Base-by-base conservation (phyloP, 768 basidiomycete species). In the Filobasidium floriforme region DNA sequence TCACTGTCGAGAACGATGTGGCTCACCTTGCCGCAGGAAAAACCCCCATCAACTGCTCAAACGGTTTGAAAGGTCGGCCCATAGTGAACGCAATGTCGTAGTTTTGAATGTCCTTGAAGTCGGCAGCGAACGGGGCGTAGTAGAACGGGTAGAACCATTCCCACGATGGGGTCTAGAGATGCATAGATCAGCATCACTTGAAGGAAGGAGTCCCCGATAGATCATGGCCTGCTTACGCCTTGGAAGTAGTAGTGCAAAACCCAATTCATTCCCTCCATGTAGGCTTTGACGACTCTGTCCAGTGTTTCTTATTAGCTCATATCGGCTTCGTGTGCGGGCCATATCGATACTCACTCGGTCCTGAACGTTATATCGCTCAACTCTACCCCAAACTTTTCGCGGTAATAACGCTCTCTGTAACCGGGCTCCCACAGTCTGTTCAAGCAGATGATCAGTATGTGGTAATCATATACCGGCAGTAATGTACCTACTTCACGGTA, bases 71-170 rank as follows among this genome's bases (percentile, higher is more conserved):
- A 3, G 96, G 96, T 66, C 86, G 83, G 7, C 92, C 90, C 28
- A 85, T 75, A 5, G 84, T 83, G 73, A 98, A 98, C 43, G 81
- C 79, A 75, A 98, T 86, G 43, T 90, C 81, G 85, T 93, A 86
- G 69, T 86, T 82, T 41, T 83, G 84, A 57, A 94, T 81, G 54
- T 89, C 87, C 64, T 84, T 83, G 71, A 98, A 97, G 78, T 99
- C 96, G 67, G 88, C 87, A 9, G 96, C 96, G 77, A 99, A 99
- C 0, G 96, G 96, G 14, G 96, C 91, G 77, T 96, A 99, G 79
- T 99, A 96, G 73, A 89, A 93, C 1, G 96, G 96, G 77, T 97
- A 98, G 80, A 88, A 99, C 96, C 96, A 99, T 74, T 92, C 86
- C 94, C 94, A 98, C 1, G 93, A 96, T 3, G 77, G 77, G 12